These are phyloP conservation scores for Gymnopilus junonius DNA, from an alignment of 768 basidiomycete species.

Conservation along the genomic window DNA sequence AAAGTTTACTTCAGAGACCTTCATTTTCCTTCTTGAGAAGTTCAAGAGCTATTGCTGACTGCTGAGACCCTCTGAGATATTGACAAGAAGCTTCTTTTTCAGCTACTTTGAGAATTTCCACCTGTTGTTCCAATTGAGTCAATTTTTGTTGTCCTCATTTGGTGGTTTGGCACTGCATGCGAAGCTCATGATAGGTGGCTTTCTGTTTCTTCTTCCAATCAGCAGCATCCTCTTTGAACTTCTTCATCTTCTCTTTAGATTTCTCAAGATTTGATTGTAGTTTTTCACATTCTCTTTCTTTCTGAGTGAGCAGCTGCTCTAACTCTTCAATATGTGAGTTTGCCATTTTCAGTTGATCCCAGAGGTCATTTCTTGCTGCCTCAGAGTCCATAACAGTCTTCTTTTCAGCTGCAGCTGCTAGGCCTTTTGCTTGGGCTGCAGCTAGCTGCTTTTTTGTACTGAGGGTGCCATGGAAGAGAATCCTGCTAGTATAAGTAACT, in stretches of 20 bases:
- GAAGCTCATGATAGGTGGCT: background rate
- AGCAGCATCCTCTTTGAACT: background rate
- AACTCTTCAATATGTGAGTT: background rate
- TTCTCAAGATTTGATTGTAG: background rate
- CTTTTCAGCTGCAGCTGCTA: background rate
- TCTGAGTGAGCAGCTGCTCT: background rate
- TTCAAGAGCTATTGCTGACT: background rate
- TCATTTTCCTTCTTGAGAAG: background rate
- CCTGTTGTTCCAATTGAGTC: background rate
- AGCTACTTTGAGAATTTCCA: background rate
- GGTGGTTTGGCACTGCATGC: background rate
- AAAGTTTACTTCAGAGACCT: background rate
- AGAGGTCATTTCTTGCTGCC: background rate
- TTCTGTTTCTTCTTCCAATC: background rate
- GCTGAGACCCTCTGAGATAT: background rate
- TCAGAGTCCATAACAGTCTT: background rate
- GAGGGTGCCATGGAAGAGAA: background rate
- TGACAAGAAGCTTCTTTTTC: background rate
- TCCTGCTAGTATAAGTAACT: no score
- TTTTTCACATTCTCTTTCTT: background rate
- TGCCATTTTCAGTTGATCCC: background rate
- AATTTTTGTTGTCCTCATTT: background rate
- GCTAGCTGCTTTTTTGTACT: background rate
- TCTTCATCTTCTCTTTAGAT: background rate
- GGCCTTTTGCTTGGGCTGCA: background rate